phyloP scores from a whole-genome alignment of 169 alveolate species.

The Plasmodium yoelii region DNA sequence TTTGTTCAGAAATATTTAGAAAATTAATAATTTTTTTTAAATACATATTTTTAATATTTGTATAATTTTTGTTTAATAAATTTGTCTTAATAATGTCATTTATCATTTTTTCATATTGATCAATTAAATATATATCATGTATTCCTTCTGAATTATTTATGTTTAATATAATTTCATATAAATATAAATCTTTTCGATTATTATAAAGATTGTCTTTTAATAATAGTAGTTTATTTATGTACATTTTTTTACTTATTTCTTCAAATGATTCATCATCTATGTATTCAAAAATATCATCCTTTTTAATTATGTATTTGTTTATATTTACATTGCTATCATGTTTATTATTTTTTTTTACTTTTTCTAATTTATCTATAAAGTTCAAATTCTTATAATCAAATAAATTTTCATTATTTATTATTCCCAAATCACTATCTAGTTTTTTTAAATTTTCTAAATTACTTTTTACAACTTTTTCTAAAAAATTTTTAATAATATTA shows the following conservation, averaged over 20 bases:
- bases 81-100: constrained; percentile 59
- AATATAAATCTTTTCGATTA: constrained; percentile 47
- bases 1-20: constrained; percentile 61
- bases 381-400: constrained; percentile 42
- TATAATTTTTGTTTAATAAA: constrained; percentile 54
- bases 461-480: constrained; percentile 56
- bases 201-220: constrained; percentile 58
- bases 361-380: constrained; percentile 14
- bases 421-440: constrained; percentile 3
- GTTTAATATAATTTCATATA: constrained; percentile 57
- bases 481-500: constrained; percentile 48
- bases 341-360: constrained; percentile 10
- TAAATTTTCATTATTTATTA: constrained; percentile 39
- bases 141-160: constrained; percentile 50
- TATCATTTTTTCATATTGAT: constrained; percentile 70
- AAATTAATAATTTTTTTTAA: constrained; percentile 70
- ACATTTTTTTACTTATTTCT: constrained; percentile 69
- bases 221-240: constrained; percentile 31
- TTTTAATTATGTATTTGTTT: constrained; percentile 17
- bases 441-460: constrained; percentile 15
- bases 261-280: constrained; percentile 59
- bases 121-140: constrained; percentile 45
- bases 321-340: constrained; percentile 10
- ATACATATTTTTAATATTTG: constrained; percentile 65
- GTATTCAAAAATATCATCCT: constrained; percentile 43